Base-by-base conservation (phyloP, 495 filamentous ascomycete species). In the Bryoglossum gracile region DNA sequence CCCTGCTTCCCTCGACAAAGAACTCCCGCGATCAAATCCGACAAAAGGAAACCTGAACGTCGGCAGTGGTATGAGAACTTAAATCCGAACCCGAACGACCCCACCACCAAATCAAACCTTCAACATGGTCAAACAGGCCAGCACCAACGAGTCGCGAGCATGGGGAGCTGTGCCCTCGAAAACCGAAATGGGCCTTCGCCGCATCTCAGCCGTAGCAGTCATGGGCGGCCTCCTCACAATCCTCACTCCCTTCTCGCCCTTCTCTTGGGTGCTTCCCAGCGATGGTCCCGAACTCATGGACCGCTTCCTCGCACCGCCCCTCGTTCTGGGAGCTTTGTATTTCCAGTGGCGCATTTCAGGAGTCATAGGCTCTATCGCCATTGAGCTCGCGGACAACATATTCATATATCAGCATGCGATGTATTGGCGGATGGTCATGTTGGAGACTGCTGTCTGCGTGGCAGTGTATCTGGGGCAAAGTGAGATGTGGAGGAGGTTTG, bases 81-180 rank as follows among this genome's bases (percentile, higher is more conserved):
- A n/a, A n/a, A n/a, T n/a, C n/a, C n/a, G n/a, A n/a, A n/a, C n/a
- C n/a, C n/a, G n/a, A n/a, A n/a, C n/a, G n/a, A n/a, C n/a, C n/a
- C n/a, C n/a, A n/a, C n/a, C n/a, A n/a, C n/a, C n/a, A n/a, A n/a
- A n/a, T n/a, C 26, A 30, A 13, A 23, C 39, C 8, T 13, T 64
- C 70, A 38, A 80, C 4, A 55, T 55, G 52, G 52, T 55, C 69
- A 0, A 68, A 68, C 16, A 74, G 69, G 39, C 76, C 71, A 47
- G 75, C 72, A 22, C 65, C 67, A 11, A 67, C 65, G 51, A 52
- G 43, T 17, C 48, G 24, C 42, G 21, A 18, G 22, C 43, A 22
- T 52, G 54, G 54, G 14, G 21, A 8, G 48, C 48, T 11, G 38
- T 56, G 30, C 54, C 54, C 39, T 52, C 48, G 8, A 25, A 22